Evolutionary conservation across 805 yeast genomes (phyloP), one percentile per base, ranked within the genome.

Genomic region (Soucietia sequanensis): DNA sequence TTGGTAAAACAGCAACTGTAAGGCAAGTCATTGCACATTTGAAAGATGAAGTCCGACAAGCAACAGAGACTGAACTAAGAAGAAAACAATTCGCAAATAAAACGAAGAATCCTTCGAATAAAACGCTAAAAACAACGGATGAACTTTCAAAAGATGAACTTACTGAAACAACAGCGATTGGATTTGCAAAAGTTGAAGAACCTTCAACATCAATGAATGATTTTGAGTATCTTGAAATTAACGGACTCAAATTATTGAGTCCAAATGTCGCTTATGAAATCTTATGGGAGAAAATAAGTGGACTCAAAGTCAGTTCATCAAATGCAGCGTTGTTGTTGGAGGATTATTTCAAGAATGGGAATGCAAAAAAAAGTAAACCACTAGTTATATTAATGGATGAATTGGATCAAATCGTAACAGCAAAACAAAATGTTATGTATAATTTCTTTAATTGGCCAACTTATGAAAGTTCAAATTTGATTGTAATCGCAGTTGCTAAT

Each of bases 391-490:
- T 93, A 30, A 66, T 93, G 60, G 99, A 93, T 61, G 99, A 93
- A 56, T 68, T 93, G 39, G 99, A 93, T 60, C 97, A 93, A 53
- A 70, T 93, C 33, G 90, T 89, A 8, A 81, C 90, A 1, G 80
- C 76, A 35, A 81, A 80, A 38, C 96, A 88, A 54, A 78, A 80
- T 29, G 90, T 91, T 23, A 81, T 91, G 83, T 93, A 93, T 65
- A 93, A 93, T 57, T 88, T 93, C 54, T 89, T 93, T 71, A 93
- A 93, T 60, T 93, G 99, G 99, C 96, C 99, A 4, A 80, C 95
- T 0, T 80, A 86, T 50, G 66, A 75, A 9, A 68, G 79, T 44
- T 89, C 98, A 4, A 81, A 81, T 48, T 66, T 93, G 33, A 78
- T 93, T 33, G 95, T 93, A 2, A 71, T 93, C 27, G 97, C 98